A percentile compares a stretch with the other conserved stretches of the same genome.
Conservation (phyloP, 805 yeast species). For the Metschnikowia lochheadii region DNA sequence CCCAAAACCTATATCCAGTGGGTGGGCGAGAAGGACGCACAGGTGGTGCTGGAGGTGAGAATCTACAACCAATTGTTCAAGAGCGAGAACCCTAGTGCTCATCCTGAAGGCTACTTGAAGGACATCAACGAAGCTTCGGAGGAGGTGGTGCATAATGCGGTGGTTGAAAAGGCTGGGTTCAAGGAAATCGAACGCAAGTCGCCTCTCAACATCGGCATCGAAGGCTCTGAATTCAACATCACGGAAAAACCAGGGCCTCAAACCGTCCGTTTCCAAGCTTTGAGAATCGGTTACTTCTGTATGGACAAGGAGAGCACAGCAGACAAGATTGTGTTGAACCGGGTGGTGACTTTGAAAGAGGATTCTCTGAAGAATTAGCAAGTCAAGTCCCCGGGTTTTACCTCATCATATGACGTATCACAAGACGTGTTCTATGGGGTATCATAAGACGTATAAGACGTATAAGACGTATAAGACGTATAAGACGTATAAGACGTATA, state of each 20-base stretch:
- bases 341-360: constrained; percentile 91
- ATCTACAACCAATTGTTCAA: constrained; percentile 83
- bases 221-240: constrained; percentile 63
- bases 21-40: constrained; percentile 70
- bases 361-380: constrained; percentile 49
- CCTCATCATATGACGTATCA: too few species aligned
- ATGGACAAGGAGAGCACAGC: constrained; percentile 71
- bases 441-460: too few species aligned
- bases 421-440: too few species aligned
- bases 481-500: too few species aligned
- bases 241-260: constrained; percentile 44
- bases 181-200: constrained; percentile 60
- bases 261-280: constrained; percentile 87
- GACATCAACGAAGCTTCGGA: constrained; percentile 83
- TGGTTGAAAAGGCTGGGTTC: constrained; percentile 72
- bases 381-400: too few species aligned
- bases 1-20: constrained; percentile 98
- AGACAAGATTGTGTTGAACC: constrained; percentile 64
- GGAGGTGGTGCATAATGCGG: constrained; percentile 55
- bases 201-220: constrained; percentile 68
- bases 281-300: constrained; percentile 94
- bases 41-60: constrained; percentile 70
- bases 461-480: too few species aligned
- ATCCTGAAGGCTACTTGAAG: constrained; percentile 82
- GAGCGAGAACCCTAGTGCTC: constrained; percentile 84